A percentile compares a stretch with the other conserved stretches of the same genome.
phyloP scores from a whole-genome alignment of 2,329 filamentous ascomycete species.

The Meredithiella fracta region DNA sequence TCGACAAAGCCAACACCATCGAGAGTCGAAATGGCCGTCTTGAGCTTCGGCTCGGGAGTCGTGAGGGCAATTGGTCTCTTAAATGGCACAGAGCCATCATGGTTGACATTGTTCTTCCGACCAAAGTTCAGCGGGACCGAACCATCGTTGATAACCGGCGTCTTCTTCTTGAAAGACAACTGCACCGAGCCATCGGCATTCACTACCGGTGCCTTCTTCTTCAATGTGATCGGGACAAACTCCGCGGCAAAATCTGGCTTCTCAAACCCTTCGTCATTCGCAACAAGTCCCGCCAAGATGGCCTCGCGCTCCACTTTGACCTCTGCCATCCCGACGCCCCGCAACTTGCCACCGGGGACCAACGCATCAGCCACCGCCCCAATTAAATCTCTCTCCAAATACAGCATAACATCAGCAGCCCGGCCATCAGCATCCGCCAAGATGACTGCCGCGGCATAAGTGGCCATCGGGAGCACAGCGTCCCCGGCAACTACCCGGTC shows the following conservation, averaged over 20 bases:
- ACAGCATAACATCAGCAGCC: slow-evolving; percentile 40
- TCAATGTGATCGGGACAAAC: slow-evolving; percentile 36
- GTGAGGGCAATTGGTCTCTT: slow-evolving; percentile 16
- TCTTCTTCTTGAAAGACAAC: slow-evolving; percentile 42
- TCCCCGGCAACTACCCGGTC: slow-evolving; percentile 76
- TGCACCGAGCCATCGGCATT: slow-evolving; percentile 18
- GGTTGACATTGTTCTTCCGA: slow-evolving; percentile 19
- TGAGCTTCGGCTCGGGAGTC: slow-evolving; percentile 15
- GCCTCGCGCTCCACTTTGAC: slow-evolving; percentile 52
- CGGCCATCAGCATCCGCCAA: slow-evolving; percentile 62
- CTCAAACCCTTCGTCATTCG: slow-evolving; percentile 46
- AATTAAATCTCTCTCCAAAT: slow-evolving; percentile 54
- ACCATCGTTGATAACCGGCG: slow-evolving; percentile 35
- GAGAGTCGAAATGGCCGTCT: slow-evolving; percentile 22
- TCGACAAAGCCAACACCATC: slow-evolving; percentile 52
- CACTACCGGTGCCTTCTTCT: slow-evolving; percentile 20
- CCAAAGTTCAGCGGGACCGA: slow-evolving; percentile 28
- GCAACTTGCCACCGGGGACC: slow-evolving; percentile 49
- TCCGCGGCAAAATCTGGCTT: slow-evolving; percentile 48
- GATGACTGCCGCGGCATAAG: slow-evolving; percentile 74
- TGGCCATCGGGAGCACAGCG: slow-evolving; percentile 55
- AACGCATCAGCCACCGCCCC: slow-evolving; percentile 52
- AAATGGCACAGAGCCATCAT: background rate
- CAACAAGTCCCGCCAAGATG: slow-evolving; percentile 64
- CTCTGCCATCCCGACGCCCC: slow-evolving; percentile 41